Base-by-base conservation (phyloP, 257 asterid species). In the Solanum lignicaule region DNA sequence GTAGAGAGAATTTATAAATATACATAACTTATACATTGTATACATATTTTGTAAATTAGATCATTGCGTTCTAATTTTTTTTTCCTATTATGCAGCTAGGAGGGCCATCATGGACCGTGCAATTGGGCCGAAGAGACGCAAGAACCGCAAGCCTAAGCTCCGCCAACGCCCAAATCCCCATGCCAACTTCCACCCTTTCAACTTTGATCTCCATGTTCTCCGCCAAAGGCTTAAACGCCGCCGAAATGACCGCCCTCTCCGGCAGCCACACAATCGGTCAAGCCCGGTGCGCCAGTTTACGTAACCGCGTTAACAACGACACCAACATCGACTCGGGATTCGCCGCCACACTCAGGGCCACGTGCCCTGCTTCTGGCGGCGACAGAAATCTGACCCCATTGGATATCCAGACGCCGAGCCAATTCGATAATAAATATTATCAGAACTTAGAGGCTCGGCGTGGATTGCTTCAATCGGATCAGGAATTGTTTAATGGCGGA, bases 391-490 rank as follows among this genome's bases (percentile, higher is more conserved):
- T 92, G 83, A 91, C 92, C 14, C 89, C 91, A 0, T 87, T 95
- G 5, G 97, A 95, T 83, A 9, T 84, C 0, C 88, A 60, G 35
- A 93, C 92, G 0, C 92, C 93, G 1, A 90, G 83, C 66, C 74
- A 74, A 15, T 94, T 95, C 79, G 95, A 94, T 39, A 93, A 91
- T 58, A 82, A 60, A 25, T 95, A 95, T 60, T 95, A 87, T 86
- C 55, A 55, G 41, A 92, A 93, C 83, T 89, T 95, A 5, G 5
- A 93, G 84, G 73, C 73, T 16, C 89, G 21, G 32, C 89, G 92
- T 0, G 98, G 98, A 12, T 89, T 95, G 82, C 90, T 95, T 5
- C 95, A 93, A 71, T 94, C 96, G 13, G 97, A 95, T 31, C 98
- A 95, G 87, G 96, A 86, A 86, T 94, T 95, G 3, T 95, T 93